Conservation (phyloP, 257 asterid species). For the Marsdenia floribunda region DNA sequence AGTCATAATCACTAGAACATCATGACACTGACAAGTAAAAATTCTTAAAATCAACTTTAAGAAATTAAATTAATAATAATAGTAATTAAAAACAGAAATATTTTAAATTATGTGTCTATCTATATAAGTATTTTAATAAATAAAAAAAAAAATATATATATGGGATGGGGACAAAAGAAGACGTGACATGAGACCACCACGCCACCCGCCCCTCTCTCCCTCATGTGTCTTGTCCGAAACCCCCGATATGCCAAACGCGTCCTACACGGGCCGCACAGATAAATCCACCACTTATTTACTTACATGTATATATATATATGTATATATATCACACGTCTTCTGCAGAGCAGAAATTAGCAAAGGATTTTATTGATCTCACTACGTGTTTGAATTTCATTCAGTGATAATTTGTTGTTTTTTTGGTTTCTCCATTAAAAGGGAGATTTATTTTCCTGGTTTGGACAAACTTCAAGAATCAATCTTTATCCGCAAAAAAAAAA, state of each 20-base stretch:
- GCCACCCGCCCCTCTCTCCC: too few species aligned
- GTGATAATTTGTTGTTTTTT: not conserved
- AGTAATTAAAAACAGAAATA: too few species aligned
- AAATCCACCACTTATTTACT: too few species aligned
- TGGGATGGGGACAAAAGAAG: not conserved
- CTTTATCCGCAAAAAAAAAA: not conserved
- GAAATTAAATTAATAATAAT: too few species aligned
- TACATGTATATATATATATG: not conserved
- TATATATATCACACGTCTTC: not conserved
- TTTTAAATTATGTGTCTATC: too few species aligned
- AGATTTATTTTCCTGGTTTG: not conserved
- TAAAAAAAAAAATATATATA: too few species aligned
- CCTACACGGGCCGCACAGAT: not conserved
- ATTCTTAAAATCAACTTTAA: not conserved
- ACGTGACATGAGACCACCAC: not conserved
- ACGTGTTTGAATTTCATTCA: not conserved
- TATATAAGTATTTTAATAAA: not conserved
- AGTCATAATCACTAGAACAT: not conserved
- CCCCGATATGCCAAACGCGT: conserved; percentile 8
- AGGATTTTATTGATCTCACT: not conserved
- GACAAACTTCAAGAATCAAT: conserved; percentile 2
- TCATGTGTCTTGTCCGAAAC: not conserved
- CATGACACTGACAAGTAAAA: not conserved
- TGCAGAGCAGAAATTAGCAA: not conserved
- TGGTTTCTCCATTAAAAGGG: conserved; percentile 6